Evolutionary conservation across 768 basidiomycete species (phyloP), one percentile per base, ranked within the genome.

Genomic region (Macrolepiota albuminosa): DNA sequence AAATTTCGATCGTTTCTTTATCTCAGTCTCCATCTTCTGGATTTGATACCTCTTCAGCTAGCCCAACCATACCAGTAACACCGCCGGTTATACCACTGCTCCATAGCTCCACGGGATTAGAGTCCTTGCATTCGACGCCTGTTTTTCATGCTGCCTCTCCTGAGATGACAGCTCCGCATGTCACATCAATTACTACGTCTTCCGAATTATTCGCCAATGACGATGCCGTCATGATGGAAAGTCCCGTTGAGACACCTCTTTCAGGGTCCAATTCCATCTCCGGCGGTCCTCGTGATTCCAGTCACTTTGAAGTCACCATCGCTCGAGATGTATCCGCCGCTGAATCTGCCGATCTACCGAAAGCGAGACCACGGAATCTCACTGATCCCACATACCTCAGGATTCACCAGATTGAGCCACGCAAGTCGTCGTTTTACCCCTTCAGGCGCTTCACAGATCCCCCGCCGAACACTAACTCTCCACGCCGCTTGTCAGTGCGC

Each of bases 361-460:
- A 46, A 48, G 33, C 31, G n/a, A 59, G 62, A 34, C 36, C 31
- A 50, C 63, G 66, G 56, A 65, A 40, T 21, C 33, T 56, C 14
- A 69, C 64, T 39, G 61, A 63, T 39, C 59, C 70, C 6, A 14
- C n/a, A 24, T 40, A 54, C 10, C 49, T 42, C 24, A 53, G 64
- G 52, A 47, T 11, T 50, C 54, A 54, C 18, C 33, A 10, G 26
- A 7, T 31, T 31, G 66, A 69, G 45, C 66, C 63, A 43, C 65
- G 71, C 21, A 75, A 69, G 64, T 73, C 75, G 40, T 65, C 75
- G 39, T 66, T 75, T 57, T 75, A 72, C 50, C 73, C 76, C n/a
- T 73, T 75, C 62, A 76, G 74, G 60, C 71, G 74, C 49, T 64
- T 52, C 48, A 43, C 50, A 29, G 59, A 66, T 37, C 11, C 60